Evolutionary conservation across 2,329 filamentous ascomycete genomes (phyloP).

Genomic region (Ilyonectria destructans): DNA sequence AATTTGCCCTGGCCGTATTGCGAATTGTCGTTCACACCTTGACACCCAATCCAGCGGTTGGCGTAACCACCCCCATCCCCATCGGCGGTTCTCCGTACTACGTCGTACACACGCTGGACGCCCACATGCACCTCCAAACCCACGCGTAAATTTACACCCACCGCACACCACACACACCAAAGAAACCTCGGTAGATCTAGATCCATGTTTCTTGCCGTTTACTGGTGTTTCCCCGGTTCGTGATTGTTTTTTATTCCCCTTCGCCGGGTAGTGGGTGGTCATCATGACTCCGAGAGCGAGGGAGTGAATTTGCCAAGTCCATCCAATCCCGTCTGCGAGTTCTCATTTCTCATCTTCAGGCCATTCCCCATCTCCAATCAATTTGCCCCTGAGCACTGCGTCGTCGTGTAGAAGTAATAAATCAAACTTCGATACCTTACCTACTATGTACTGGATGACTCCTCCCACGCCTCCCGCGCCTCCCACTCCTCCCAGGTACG

Average conservation of each 20-base stretch:
- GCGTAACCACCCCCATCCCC: conserved; percentile 17
- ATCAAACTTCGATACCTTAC: conserved; percentile 16
- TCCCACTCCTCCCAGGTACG: conserved; percentile 15
- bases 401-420: conserved; percentile 17
- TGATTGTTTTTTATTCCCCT: conserved; percentile 8
- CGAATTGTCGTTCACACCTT: conserved; percentile 4
- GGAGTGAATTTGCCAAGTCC: conserved; percentile 5
- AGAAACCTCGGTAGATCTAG: conserved; percentile 26
- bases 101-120: background rate
- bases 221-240: conserved; percentile 9
- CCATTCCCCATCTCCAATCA: conserved; percentile 25
- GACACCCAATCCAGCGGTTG: conserved; percentile 8
- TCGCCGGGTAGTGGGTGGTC: conserved; percentile 4
- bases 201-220: conserved; percentile 25
- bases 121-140: conserved; percentile 7
- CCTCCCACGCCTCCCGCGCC: too few species aligned
- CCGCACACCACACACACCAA: conserved; percentile 6
- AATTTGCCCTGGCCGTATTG: conserved; percentile 5
- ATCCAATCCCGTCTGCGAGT: conserved; percentile 20
- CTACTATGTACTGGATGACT: background rate
- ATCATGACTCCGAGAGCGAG: background rate
- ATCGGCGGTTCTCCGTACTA: conserved; percentile 2
- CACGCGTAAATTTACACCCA: background rate
- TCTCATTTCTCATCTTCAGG: conserved; percentile 28
- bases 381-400: conserved; percentile 25